Evolutionary conservation across 2,329 filamentous ascomycete species (phyloP).

Genomic region (Aspergillus pseudoviridinutans): DNA sequence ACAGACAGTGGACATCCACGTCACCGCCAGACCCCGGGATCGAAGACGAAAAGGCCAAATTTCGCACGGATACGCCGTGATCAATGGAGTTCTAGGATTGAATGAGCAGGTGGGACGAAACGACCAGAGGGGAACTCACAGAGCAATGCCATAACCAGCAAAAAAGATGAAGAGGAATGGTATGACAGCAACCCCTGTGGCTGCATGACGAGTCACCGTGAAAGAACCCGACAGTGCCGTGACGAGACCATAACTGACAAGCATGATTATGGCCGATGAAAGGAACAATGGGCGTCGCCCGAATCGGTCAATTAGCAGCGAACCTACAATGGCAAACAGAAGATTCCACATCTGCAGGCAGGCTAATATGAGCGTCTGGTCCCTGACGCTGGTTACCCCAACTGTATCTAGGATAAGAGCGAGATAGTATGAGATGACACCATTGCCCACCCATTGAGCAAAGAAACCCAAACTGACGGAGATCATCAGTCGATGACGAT

Average conservation of each 20-base stretch:
- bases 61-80: conserved; percentile 19
- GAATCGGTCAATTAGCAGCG: no score
- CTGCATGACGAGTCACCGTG: no score
- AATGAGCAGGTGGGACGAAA: no score
- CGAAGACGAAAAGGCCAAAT: conserved; percentile 23
- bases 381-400: conserved; percentile 14
- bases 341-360: conserved; percentile 24
- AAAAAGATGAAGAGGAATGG: no score
- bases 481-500: conserved; percentile 12
- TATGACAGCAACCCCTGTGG: no score
- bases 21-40: conserved; percentile 21
- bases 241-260: no score
- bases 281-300: no score
- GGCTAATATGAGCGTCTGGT: conserved; percentile 14
- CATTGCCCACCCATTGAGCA: conserved; percentile 25
- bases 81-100: no score
- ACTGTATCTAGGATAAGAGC: conserved; percentile 14
- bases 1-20: conserved; percentile 11
- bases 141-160: no score
- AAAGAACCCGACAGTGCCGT: no score
- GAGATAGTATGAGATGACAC: conserved; percentile 20
- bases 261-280: no score
- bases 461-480: conserved; percentile 11
- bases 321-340: background rate
- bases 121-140: no score